These are phyloP conservation scores for Scalesia atractyloides DNA, from an alignment of 129 eudicot species.

Conservation along the genomic window DNA sequence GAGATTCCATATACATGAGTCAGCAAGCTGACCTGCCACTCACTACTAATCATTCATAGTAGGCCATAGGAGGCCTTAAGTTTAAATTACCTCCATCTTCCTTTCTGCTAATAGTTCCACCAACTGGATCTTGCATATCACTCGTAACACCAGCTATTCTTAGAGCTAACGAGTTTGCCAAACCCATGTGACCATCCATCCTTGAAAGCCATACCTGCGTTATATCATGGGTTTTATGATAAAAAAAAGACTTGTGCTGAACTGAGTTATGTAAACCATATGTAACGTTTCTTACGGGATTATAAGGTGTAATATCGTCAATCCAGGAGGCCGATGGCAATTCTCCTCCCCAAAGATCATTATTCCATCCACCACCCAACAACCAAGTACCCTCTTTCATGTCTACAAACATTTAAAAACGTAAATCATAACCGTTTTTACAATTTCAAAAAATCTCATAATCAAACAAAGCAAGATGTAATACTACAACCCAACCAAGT, in stretches of 20 bases:
- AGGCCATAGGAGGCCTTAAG: slow-evolving; percentile 2
- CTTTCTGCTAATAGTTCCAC: slow-evolving; percentile 68
- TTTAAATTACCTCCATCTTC: slow-evolving; percentile 56
- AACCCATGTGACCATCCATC: slow-evolving; percentile 99
- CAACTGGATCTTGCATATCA: slow-evolving; percentile 65
- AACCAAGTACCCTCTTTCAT: slow-evolving; percentile 75
- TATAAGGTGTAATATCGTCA: slow-evolving; percentile 70
- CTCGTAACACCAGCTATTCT: slow-evolving; percentile 67
- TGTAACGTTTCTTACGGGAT: slow-evolving; percentile 62
- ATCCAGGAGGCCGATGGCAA: slow-evolving; percentile 89
- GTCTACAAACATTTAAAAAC: slow-evolving; percentile 38
- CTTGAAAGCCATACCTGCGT: slow-evolving; percentile 88
- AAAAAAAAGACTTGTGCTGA: neutral
- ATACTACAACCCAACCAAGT: neutral
- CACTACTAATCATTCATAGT: neutral
- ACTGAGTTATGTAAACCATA: neutral
- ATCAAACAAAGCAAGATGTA: slow-evolving; percentile 14
- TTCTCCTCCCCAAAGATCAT: slow-evolving; percentile 97
- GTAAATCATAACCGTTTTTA: neutral
- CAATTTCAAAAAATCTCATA: slow-evolving; percentile 9
- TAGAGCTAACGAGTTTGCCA: slow-evolving; percentile 84
- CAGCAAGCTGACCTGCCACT: slow-evolving; percentile 19
- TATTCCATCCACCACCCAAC: slow-evolving; percentile 98
- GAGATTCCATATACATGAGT: slow-evolving; percentile 9
- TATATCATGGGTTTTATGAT: slow-evolving; percentile 6